A percentile compares a stretch with the other conserved stretches of the same genome.
Conservation (phyloP, 2,329 filamentous ascomycete species). For the Fusarium albidum region DNA sequence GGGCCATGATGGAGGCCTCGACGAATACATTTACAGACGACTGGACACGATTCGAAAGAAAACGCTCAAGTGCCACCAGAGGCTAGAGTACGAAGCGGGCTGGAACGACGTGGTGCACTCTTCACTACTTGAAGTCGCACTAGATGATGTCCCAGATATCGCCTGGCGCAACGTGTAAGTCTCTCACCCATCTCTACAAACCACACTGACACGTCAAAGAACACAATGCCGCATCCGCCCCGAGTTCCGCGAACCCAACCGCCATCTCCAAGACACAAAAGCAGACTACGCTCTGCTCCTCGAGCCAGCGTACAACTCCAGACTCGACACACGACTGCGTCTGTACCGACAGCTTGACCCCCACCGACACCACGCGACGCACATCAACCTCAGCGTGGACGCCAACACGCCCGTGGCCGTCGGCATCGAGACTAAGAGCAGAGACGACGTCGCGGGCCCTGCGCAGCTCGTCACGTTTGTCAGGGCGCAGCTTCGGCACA, state of each 20-base stretch:
- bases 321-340: neutral
- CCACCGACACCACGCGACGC: neutral
- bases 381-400: neutral
- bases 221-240: neutral
- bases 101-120: neutral
- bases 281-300: neutral
- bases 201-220: neutral
- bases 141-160: neutral
- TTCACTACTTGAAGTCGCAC: neutral
- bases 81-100: neutral
- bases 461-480: neutral
- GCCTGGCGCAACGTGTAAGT: neutral
- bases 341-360: neutral
- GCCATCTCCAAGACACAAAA: neutral
- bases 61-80: neutral
- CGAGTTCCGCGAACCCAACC: neutral
- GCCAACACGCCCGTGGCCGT: neutral
- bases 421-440: neutral
- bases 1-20: neutral
- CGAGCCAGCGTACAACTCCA: neutral
- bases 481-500: neutral
- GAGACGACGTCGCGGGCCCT: neutral
- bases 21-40: neutral
- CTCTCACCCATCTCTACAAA: neutral
- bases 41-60: neutral